A percentile compares a stretch with the other conserved stretches of the same genome.
phyloP scores from a whole-genome alignment of 2,329 filamentous ascomycete species.

The Penicillium janthinellum region DNA sequence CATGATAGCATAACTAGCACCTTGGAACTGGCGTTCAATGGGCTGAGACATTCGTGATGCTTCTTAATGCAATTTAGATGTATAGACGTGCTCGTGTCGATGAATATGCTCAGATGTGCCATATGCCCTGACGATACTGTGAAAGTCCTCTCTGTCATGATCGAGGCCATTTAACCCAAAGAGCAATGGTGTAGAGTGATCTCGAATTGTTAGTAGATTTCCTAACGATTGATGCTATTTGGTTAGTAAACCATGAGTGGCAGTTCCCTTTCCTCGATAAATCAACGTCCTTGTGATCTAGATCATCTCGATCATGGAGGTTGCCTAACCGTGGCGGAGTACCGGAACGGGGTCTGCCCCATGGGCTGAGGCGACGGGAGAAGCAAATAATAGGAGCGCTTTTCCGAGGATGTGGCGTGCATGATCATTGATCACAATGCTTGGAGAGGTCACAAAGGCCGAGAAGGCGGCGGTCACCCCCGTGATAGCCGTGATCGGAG shows the following conservation, averaged over 20 bases:
- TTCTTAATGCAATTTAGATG: neutral
- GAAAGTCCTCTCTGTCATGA: no score
- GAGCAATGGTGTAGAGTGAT: no score
- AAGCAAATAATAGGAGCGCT: neutral
- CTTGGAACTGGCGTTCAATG: neutral
- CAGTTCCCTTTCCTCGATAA: no score
- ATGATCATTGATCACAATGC: neutral
- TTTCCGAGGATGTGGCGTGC: constrained; percentile 6
- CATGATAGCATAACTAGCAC: neutral
- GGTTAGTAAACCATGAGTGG: no score
- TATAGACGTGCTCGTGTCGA: no score
- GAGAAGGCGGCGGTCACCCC: neutral
- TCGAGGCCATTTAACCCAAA: no score
- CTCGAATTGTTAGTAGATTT: no score
- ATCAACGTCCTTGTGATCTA: no score
- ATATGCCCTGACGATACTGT: no score
- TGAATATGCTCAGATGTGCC: no score
- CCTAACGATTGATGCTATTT: no score
- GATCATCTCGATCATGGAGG: no score
- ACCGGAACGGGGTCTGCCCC: neutral
- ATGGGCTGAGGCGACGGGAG: neutral
- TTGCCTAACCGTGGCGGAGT: neutral
- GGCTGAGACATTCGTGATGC: neutral
- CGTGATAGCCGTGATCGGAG: neutral
- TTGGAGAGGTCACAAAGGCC: neutral